Base-by-base conservation (phyloP, 192 early-diverging fungal species). In the Geranomyces variabilis region DNA sequence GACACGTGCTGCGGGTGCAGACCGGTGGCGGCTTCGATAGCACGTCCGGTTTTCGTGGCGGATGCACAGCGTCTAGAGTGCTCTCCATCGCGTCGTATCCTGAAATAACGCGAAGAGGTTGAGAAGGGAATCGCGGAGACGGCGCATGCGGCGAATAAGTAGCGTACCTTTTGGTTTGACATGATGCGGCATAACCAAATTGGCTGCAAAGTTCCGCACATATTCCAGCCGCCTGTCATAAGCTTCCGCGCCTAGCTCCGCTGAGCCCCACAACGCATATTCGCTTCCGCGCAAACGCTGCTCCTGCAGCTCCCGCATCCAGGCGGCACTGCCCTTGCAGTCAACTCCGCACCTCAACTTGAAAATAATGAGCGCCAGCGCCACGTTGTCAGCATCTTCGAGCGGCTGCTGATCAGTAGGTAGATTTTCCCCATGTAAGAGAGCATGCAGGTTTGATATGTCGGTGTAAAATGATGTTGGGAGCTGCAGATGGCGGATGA, bases 301-400 rank as follows among this genome's bases (percentile, higher is more conserved):
- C 51, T 24, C 51, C n/a, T n/a, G 3, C 67, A 41, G 12, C 17
- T 41, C 67, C 48, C 30, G 17, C 47, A 26, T 57, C 55, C 67
- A 26, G 10, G 10, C 0, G 0, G 15, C 15, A 21, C 29, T 10
- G 22, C 34, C 51, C 24, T 69, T 30, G n/a, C 24, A 21, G 28
- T 70, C 59, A 24, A 43, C 69, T 26, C 69, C 69, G 44, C 69
- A 70, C 46, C 34, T 29, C 56, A 70, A 47, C 34, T 70, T 70
- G 59, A 70, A 70, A 24, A 70, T 43, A 14, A 70, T 45, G 2
- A 70, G 36, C 28, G 57, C 69, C 24, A 70, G 59, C 0, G 69
- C 69, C 12, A 58, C 45, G 44, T 51, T 2, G 17, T 17, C n/a
- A 13, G 8, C n/a, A 17, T 41, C 63, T 8, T 60, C 21, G 9